Percentiles rank a stretch among this genome's conserved stretches.
phyloP scores from a whole-genome alignment of 2,329 filamentous ascomycete species.

The Aspergillus aculeatus region DNA sequence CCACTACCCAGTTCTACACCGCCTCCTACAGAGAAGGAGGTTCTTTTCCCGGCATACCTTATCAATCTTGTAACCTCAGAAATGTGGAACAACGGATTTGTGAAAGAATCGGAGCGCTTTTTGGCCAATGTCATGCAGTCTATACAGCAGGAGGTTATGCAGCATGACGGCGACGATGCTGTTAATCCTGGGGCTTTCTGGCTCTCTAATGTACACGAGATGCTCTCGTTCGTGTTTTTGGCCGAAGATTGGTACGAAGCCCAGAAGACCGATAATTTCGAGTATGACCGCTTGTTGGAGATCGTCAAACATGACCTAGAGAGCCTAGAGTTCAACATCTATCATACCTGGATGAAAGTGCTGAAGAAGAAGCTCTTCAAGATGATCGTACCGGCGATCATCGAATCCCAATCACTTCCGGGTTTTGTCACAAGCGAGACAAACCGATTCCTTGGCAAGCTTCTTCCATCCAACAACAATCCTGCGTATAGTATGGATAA shows the following conservation, averaged over 20 bases:
- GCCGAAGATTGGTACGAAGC: conserved; percentile 99
- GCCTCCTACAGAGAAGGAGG: conserved; percentile 94
- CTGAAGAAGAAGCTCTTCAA: conserved; percentile 98
- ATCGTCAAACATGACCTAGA: conserved; percentile 99
- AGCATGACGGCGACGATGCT: conserved; percentile 94
- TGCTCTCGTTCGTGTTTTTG: conserved; percentile 98
- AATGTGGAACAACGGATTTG: conserved; percentile 99
- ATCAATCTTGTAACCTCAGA: conserved; percentile 99
- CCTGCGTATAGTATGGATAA: conserved; percentile 99
- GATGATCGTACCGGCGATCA: conserved; percentile 99
- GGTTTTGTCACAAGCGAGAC: conserved; percentile 99
- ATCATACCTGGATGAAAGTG: conserved; percentile 99
- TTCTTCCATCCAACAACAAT: conserved; percentile 82
- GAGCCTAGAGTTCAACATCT: conserved; percentile 99
- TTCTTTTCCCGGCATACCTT: conserved; percentile 96
- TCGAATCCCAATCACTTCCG: conserved; percentile 95
- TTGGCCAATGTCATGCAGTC: conserved; percentile 99
- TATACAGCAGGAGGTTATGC: conserved; percentile 99
- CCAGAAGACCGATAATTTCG: conserved; percentile 98
- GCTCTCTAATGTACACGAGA: conserved; percentile 98
- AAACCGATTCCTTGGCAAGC: conserved; percentile 96
- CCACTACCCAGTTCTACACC: conserved; percentile 82
- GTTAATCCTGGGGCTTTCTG: conserved; percentile 98
- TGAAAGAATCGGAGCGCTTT: conserved; percentile 98
- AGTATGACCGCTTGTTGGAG: conserved; percentile 94